Conservation (phyloP, 2,329 filamentous ascomycete genomes). For the Emmonsiellopsis sp. region DNA sequence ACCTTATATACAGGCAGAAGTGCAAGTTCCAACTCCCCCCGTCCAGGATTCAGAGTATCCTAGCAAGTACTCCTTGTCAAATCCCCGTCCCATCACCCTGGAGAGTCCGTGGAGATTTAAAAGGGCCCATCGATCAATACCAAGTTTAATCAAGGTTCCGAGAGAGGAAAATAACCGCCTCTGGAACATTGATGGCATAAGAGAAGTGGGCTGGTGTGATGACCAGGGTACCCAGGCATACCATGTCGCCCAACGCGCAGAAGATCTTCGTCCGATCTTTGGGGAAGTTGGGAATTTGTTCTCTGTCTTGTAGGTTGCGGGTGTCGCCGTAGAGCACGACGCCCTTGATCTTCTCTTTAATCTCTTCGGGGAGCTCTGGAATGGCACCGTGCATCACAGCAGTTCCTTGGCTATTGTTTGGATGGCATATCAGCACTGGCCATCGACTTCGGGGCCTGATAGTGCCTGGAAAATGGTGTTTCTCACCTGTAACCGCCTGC, state of each 20-base stretch:
- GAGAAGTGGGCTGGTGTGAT: constrained; percentile 17
- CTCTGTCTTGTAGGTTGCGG: constrained; percentile 24
- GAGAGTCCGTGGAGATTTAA: neutral
- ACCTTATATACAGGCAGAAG: neutral
- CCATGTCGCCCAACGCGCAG: constrained; percentile 18
- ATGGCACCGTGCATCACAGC: constrained; percentile 36
- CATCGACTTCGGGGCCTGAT: neutral
- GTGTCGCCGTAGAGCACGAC: constrained; percentile 38
- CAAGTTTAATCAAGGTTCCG: constrained; percentile 1
- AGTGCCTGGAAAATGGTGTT: constrained; percentile 12
- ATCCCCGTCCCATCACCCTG: neutral
- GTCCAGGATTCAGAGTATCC: neutral
- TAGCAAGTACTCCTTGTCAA: neutral
- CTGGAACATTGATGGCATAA: constrained; percentile 13
- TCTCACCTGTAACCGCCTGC: constrained; percentile 35
- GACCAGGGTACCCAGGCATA: constrained; percentile 16
- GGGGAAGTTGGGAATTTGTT: constrained; percentile 23
- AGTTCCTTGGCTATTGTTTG: constrained; percentile 27
- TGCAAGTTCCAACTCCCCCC: neutral
- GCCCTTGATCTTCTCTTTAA: constrained; percentile 25
- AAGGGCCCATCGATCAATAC: neutral
- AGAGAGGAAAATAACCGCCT: constrained; percentile 14
- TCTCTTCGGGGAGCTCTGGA: constrained; percentile 20
- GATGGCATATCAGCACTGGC: constrained; percentile 15
- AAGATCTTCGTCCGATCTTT: constrained; percentile 16